Evolutionary conservation across 305 asterid species (phyloP).

Genomic region (Fraxinus sp.): DNA sequence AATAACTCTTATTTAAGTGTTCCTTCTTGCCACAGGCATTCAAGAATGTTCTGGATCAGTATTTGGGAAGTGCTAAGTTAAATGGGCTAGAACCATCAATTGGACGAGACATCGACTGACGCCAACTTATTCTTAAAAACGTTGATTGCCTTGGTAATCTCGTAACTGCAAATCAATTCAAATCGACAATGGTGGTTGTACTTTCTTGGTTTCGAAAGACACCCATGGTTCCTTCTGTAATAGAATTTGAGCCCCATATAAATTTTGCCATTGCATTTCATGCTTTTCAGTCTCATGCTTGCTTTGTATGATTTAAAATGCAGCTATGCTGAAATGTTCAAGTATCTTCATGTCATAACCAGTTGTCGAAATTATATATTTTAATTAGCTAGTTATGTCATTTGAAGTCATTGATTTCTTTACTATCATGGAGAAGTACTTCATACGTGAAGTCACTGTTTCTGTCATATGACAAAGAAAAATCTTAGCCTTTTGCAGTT

Average conservation of each 20-base stretch:
- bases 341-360: slow-evolving; percentile 9
- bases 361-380: slow-evolving; percentile 11
- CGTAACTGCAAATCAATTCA: slow-evolving; percentile 24
- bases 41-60: slow-evolving; percentile 69
- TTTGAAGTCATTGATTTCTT: background rate
- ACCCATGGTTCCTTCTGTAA: slow-evolving; percentile 24
- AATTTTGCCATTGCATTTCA: background rate
- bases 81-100: slow-evolving; percentile 41
- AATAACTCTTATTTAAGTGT: slow-evolving; percentile 5
- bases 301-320: slow-evolving; percentile 13
- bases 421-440: slow-evolving; percentile 18
- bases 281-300: background rate
- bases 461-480: background rate
- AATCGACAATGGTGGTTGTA: slow-evolving; percentile 25
- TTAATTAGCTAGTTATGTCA: slow-evolving; percentile 16
- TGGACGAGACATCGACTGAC: slow-evolving; percentile 36
- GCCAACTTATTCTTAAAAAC: slow-evolving; percentile 15
- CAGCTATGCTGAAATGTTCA: background rate
- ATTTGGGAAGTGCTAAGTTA: slow-evolving; percentile 53
- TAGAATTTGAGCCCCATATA: slow-evolving; percentile 15
- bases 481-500: background rate
- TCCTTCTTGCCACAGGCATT: slow-evolving; percentile 67
- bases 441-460: background rate
- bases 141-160: slow-evolving; percentile 19
- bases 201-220: slow-evolving; percentile 28